phyloP scores from a whole-genome alignment of 805 yeast genomes.

The Schwanniomyces pseudopolymorphus region DNA sequence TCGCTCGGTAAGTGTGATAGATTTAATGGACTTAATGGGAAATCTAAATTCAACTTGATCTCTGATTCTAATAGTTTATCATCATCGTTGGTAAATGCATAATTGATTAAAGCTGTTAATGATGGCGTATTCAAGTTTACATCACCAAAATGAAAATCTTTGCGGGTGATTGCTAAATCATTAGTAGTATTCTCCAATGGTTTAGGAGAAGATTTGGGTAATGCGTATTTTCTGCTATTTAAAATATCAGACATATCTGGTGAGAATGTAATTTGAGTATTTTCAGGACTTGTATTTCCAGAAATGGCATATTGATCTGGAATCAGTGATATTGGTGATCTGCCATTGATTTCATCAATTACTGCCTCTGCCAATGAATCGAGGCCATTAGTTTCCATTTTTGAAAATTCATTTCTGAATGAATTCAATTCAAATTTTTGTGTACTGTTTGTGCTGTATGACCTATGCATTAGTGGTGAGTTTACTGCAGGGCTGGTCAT shows the following conservation, averaged over 20 bases:
- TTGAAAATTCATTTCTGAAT: conserved; percentile 7
- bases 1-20: conserved; percentile 5
- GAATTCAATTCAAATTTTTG: conserved; percentile 8
- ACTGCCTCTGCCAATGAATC: conserved; percentile 38
- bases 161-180: neutral
- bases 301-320: conserved; percentile 2
- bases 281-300: neutral
- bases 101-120: conserved; percentile 36
- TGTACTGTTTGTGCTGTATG: conserved; percentile 16
- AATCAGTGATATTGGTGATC: conserved; percentile 9
- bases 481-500: neutral
- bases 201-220: neutral
- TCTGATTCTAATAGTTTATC: conserved; percentile 11
- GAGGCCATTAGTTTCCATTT: conserved; percentile 12
- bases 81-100: conserved; percentile 29
- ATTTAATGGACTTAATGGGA: conserved; percentile 29
- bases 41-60: conserved; percentile 14
- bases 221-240: neutral
- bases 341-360: conserved; percentile 24
- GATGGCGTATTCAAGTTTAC: conserved; percentile 32
- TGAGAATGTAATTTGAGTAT: conserved; percentile 9
- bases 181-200: neutral
- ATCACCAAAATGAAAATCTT: conserved; percentile 9
- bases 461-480: conserved; percentile 11
- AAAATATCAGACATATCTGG: conserved; percentile 12